A percentile compares a stretch with the other conserved stretches of the same genome.
phyloP scores from a whole-genome alignment of 306 rosid species.

The Cucumis cinereus region DNA sequence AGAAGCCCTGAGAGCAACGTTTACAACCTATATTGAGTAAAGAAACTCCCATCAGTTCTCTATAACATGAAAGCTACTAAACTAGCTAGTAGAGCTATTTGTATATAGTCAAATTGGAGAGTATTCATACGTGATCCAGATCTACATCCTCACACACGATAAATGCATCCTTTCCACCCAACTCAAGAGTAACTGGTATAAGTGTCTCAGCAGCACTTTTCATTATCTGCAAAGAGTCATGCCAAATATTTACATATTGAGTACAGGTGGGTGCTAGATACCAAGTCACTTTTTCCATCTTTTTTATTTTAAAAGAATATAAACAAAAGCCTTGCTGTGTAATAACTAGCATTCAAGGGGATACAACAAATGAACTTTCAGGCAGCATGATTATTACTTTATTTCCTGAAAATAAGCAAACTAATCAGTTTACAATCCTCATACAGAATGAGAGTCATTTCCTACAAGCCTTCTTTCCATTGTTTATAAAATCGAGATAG shows the following conservation, averaged over 20 bases:
- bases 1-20: conserved; percentile 82
- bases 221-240: conserved; percentile 65
- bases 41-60: conserved; percentile 14
- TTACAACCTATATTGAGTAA: conserved; percentile 56
- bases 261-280: neutral
- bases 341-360: neutral
- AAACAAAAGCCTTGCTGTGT: neutral
- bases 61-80: neutral
- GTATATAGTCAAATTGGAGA: neutral
- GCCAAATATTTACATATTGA: conserved; percentile 8
- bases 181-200: conserved; percentile 85
- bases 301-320: neutral
- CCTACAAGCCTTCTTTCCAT: neutral
- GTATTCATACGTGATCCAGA: conserved; percentile 65
- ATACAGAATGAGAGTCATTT: neutral
- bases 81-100: neutral
- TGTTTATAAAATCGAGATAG: neutral
- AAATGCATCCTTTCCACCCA: conserved; percentile 98
- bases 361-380: neutral
- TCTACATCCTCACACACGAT: conserved; percentile 88
- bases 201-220: conserved; percentile 76
- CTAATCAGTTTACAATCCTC: neutral
- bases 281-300: neutral
- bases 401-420: neutral
- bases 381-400: neutral